A percentile compares a stretch with the other conserved stretches of the same genome.
These are phyloP conservation scores for Ceratocystis colombiana DNA, from an alignment of 2,329 filamentous ascomycete species.

Conservation along the genomic window DNA sequence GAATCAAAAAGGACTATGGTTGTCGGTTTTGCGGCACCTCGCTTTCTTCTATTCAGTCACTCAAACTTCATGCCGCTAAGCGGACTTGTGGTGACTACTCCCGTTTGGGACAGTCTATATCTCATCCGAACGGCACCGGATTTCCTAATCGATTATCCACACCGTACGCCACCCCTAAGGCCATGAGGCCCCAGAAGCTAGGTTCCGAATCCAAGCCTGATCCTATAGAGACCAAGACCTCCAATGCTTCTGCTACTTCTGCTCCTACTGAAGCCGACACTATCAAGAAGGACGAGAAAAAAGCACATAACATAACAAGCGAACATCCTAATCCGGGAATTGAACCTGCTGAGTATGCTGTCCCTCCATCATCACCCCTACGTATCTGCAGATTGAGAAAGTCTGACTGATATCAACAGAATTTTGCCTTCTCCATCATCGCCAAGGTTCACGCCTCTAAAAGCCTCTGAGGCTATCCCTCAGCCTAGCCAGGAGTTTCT, in stretches of 20 bases:
- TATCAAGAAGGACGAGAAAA: too few relatives aligned
- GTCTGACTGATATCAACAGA: not conserved
- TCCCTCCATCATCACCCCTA: not conserved
- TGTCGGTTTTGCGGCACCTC: constrained; percentile 35
- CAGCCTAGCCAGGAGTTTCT: constrained; percentile 7
- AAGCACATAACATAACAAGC: too few relatives aligned
- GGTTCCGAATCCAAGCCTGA: too few relatives aligned
- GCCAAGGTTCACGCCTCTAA: not conserved
- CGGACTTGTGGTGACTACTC: constrained; percentile 40
- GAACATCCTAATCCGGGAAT: too few relatives aligned
- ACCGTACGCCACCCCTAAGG: not conserved
- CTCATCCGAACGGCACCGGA: constrained; percentile 7
- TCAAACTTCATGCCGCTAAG: constrained; percentile 39
- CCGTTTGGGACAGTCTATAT: constrained; percentile 12
- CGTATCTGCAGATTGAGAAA: not conserved
- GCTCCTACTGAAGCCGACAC: too few relatives aligned
- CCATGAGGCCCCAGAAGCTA: not conserved
- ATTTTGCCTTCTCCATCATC: not conserved
- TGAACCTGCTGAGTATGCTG: too few relatives aligned
- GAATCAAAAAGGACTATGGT: constrained; percentile 29
- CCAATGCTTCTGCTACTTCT: not conserved
- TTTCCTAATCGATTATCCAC: not conserved
- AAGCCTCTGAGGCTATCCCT: not conserved
- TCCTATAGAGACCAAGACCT: not conserved
- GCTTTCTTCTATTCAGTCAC: constrained; percentile 37